These are phyloP conservation scores for Eragrostis tef DNA, from an alignment of 202 grass and related monocot genomes.

Conservation along the genomic window DNA sequence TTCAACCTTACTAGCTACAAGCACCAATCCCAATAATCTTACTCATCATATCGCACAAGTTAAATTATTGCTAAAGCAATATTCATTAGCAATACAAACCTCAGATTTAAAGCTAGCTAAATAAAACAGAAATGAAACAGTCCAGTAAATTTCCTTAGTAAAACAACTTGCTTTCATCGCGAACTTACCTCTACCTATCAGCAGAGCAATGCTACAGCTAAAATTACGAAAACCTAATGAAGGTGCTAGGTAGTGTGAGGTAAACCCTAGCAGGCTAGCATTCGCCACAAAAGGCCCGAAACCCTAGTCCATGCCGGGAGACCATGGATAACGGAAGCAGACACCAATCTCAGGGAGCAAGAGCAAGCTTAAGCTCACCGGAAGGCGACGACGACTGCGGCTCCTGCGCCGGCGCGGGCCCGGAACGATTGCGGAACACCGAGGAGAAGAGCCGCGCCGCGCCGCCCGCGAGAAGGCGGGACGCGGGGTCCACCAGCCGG, in stretches of 20 bases:
- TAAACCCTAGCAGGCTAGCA: conserved; percentile 61
- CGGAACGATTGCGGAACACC: conserved; percentile 71
- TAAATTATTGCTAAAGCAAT: not conserved
- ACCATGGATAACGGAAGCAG: conserved; percentile 23
- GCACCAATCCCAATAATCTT: conserved; percentile 11
- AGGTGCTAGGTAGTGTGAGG: not conserved
- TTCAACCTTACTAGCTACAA: not conserved
- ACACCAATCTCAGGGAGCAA: not conserved
- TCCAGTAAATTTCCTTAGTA: not conserved
- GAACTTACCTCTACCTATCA: not conserved
- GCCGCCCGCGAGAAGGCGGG: conserved; percentile 70
- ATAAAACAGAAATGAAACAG: not conserved
- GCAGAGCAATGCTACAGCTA: not conserved
- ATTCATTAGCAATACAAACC: not conserved
- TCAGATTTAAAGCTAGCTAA: not conserved
- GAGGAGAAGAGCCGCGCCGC: conserved; percentile 79
- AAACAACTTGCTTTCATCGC: not conserved
- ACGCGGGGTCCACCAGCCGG: conserved; percentile 77
- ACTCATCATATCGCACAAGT: not conserved
- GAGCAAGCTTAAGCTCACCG: conserved; percentile 30
- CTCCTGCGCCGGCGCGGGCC: conserved; percentile 20
- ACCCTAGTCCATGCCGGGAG: conserved; percentile 45
- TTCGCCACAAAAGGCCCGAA: conserved; percentile 30
- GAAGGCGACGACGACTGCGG: not conserved
- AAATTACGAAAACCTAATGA: conserved; percentile 9